These are phyloP conservation scores for Pilobolus umbonatus DNA, from an alignment of 192 early-diverging fungal species.

Conservation along the genomic window DNA sequence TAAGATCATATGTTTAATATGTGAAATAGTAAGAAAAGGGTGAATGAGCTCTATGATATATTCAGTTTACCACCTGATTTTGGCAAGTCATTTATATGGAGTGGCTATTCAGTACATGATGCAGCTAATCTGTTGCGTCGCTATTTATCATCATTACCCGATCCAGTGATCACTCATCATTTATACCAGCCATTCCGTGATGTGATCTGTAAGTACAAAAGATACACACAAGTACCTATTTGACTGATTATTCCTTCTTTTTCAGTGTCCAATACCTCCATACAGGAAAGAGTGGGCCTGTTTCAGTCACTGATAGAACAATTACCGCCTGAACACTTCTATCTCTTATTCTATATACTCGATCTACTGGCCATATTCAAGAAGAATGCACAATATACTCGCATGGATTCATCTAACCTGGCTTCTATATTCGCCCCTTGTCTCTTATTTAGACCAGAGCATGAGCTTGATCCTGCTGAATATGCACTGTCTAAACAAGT, in stretches of 20 bases:
- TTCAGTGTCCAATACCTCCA: slow-evolving; percentile 17
- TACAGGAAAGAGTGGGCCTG: slow-evolving; percentile 28
- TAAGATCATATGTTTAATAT: background rate
- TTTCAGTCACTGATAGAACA: slow-evolving; percentile 54
- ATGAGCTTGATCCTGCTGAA: slow-evolving; percentile 65
- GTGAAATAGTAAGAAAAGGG: slow-evolving; percentile 54
- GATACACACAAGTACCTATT: background rate
- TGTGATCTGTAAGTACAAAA: slow-evolving; percentile 43
- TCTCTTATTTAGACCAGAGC: slow-evolving; percentile 61
- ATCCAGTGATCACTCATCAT: slow-evolving; percentile 61
- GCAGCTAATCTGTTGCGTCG: slow-evolving; percentile 67
- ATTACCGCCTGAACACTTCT: slow-evolving; percentile 53
- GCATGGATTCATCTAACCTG: slow-evolving; percentile 68
- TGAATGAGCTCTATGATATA: slow-evolving; percentile 58
- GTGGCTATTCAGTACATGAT: slow-evolving; percentile 71
- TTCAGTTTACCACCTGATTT: slow-evolving; percentile 64
- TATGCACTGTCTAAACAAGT: slow-evolving; percentile 66
- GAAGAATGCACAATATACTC: slow-evolving; percentile 43
- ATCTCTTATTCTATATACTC: slow-evolving; percentile 63
- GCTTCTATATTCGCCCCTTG: slow-evolving; percentile 73
- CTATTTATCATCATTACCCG: slow-evolving; percentile 66
- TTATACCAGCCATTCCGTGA: slow-evolving; percentile 61
- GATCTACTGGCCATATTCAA: slow-evolving; percentile 54
- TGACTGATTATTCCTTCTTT: slow-evolving; percentile 12
- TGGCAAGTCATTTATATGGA: slow-evolving; percentile 59